Evolutionary conservation across 2,329 filamentous ascomycete species (phyloP).

Genomic region (Atkinsonella hypoxylon): DNA sequence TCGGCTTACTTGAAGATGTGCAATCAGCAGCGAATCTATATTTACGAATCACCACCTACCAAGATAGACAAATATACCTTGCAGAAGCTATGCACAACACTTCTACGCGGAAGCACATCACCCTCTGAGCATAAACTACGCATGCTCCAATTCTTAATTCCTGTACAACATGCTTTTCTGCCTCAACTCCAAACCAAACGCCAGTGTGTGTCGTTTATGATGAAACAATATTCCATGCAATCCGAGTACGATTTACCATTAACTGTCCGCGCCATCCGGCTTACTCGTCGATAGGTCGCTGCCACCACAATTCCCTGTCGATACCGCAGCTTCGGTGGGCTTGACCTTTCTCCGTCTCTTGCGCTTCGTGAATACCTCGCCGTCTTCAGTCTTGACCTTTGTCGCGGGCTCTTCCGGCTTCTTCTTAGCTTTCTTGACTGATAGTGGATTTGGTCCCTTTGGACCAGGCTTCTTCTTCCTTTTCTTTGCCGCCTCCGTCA

Average conservation of each 20-base stretch:
- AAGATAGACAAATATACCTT: too few species aligned
- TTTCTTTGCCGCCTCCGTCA: conserved; percentile 29
- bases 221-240: neutral
- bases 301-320: conserved; percentile 7
- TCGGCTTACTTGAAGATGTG: too few species aligned
- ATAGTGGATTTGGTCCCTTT: conserved; percentile 60
- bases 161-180: neutral
- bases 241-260: neutral
- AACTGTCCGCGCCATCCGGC: neutral
- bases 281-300: conserved; percentile 5
- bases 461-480: conserved; percentile 47
- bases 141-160: neutral
- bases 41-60: too few species aligned
- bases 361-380: conserved; percentile 18
- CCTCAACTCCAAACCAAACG: neutral
- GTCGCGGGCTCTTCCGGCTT: conserved; percentile 15
- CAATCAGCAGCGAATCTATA: too few species aligned
- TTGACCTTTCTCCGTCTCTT: conserved; percentile 22
- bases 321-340: conserved; percentile 2
- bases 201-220: neutral
- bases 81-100: too few species aligned
- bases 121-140: too few species aligned
- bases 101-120: too few species aligned
- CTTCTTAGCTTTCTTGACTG: conserved; percentile 58
- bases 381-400: conserved; percentile 14